These are phyloP conservation scores for Lasiodiplodia sp. DNA, from an alignment of 2,329 filamentous ascomycete species.

Conservation along the genomic window DNA sequence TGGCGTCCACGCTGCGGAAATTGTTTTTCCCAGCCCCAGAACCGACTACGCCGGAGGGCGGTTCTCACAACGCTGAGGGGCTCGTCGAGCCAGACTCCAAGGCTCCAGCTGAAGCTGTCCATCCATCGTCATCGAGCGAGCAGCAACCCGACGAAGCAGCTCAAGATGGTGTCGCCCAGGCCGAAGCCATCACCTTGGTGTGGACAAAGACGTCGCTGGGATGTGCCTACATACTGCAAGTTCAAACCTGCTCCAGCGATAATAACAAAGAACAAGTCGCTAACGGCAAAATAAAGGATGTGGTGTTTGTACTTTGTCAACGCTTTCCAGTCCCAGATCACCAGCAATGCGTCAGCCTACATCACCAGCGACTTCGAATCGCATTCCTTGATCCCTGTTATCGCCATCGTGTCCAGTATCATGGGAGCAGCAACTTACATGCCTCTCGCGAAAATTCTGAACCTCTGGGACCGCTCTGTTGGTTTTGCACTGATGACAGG, in stretches of 20 bases:
- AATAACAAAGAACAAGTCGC: not conserved
- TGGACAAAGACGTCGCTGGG: conserved; percentile 49
- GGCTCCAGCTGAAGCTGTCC: not conserved
- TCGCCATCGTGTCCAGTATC: conserved; percentile 38
- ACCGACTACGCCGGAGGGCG: not conserved
- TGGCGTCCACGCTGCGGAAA: conserved; percentile 17
- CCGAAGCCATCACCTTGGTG: conserved; percentile 50
- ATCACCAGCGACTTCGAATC: conserved; percentile 43
- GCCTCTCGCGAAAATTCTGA: conserved; percentile 71
- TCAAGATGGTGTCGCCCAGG: conserved; percentile 45
- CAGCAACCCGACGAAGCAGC: not conserved
- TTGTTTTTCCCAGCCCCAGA: not conserved
- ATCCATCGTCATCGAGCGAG: not conserved
- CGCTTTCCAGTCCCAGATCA: conserved; percentile 49
- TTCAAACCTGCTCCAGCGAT: not conserved
- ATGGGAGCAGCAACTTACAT: conserved; percentile 66
- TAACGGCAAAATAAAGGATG: conserved; percentile 27
- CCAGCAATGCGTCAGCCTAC: conserved; percentile 43
- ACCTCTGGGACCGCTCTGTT: conserved; percentile 71
- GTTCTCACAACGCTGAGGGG: not conserved
- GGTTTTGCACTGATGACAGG: conserved; percentile 64
- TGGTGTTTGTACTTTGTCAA: conserved; percentile 52
- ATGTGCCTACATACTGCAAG: conserved; percentile 43
- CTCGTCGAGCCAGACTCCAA: conserved; percentile 4
- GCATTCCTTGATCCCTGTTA: conserved; percentile 40